phyloP scores from a whole-genome alignment of 2,329 filamentous ascomycete genomes.

The Talaromyces sp. region DNA sequence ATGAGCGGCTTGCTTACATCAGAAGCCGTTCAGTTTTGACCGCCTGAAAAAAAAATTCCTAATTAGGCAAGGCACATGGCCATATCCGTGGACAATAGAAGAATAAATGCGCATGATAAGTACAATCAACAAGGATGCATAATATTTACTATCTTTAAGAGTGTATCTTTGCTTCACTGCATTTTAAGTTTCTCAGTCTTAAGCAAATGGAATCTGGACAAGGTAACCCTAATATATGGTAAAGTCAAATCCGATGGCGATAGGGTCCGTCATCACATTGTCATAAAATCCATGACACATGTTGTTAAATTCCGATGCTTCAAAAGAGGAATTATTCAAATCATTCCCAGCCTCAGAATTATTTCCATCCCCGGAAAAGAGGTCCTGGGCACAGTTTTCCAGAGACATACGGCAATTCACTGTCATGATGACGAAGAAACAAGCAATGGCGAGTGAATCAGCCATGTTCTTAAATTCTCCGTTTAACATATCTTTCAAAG shows the following conservation, averaged over 20 bases:
- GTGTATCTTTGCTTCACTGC: background rate
- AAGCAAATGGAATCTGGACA: background rate
- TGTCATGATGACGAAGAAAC: slow-evolving; percentile 1
- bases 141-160: background rate
- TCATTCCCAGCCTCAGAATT: background rate
- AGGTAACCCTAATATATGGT: background rate
- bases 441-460: background rate
- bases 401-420: background rate
- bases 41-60: background rate
- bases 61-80: background rate
- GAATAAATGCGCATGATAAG: background rate
- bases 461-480: background rate
- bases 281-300: background rate
- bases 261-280: background rate
- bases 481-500: background rate
- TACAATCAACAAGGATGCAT: background rate
- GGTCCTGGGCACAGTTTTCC: background rate
- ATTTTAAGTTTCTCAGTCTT: background rate
- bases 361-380: background rate
- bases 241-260: background rate
- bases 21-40: background rate
- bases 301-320: background rate
- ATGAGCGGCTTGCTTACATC: background rate
- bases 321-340: background rate
- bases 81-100: background rate